Conservation (phyloP, 2,329 filamentous ascomycete genomes). For the Helotiales sp. region DNA sequence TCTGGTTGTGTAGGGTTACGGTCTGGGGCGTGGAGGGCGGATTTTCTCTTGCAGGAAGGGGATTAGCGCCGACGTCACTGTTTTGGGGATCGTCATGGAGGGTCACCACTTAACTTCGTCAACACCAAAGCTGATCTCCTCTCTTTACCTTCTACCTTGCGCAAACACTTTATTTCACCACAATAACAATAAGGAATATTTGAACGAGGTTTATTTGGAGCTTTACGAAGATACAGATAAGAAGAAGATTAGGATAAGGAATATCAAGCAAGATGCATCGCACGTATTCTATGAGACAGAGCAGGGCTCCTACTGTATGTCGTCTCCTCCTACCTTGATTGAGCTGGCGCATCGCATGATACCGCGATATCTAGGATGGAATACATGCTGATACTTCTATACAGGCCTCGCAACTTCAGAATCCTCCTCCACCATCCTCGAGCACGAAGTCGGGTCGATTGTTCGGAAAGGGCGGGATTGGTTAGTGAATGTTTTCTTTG, state of each 20-base stretch:
- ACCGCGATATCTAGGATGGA: not conserved
- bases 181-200: not conserved
- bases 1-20: no score
- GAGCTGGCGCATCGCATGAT: no score
- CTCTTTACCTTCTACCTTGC: not conserved
- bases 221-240: not conserved
- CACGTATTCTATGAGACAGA: constrained; percentile 98
- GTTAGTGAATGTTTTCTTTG: constrained; percentile 46
- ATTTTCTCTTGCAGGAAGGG: no score
- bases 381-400: constrained; percentile 12
- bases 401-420: constrained; percentile 65
- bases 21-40: no score
- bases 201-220: not conserved
- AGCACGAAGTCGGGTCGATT: constrained; percentile 88
- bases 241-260: not conserved
- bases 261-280: constrained; percentile 73
- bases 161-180: not conserved
- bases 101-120: constrained; percentile 6
- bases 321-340: constrained; percentile 3
- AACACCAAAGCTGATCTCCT: not conserved
- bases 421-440: constrained; percentile 87
- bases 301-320: constrained; percentile 90
- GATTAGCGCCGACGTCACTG: constrained; percentile 11
- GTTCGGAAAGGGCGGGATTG: constrained; percentile 84
- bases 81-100: constrained; percentile 9